Percentiles rank a stretch among this genome's conserved stretches.
Evolutionary conservation across 2,329 filamentous ascomycete genomes (phyloP).

Genomic region (Colletotrichum camelliae): DNA sequence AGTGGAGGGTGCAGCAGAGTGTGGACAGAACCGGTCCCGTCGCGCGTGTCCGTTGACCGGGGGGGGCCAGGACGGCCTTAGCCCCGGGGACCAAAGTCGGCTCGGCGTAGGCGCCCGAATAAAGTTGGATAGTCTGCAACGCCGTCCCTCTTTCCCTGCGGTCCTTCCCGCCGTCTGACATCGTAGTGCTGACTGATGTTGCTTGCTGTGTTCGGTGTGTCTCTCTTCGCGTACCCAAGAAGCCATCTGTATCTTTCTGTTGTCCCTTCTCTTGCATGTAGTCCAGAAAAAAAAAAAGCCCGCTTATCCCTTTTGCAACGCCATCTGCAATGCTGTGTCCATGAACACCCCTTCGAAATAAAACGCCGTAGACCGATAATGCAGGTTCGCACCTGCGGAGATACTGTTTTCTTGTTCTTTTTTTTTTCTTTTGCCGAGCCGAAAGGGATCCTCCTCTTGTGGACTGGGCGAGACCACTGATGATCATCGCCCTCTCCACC

Average conservation of each 20-base stretch:
- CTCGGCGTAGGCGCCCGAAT: background rate
- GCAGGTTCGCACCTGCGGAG: background rate
- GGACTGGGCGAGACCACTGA: background rate
- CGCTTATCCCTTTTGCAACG: background rate
- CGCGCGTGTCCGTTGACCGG: background rate
- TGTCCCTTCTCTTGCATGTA: background rate
- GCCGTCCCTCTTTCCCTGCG: background rate
- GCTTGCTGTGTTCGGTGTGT: background rate
- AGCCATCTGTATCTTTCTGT: background rate
- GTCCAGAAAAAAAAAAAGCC: background rate
- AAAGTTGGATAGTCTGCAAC: background rate
- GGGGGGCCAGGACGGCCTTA: background rate
- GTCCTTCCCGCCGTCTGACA: conserved; percentile 2
- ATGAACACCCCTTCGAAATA: background rate
- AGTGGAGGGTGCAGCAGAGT: background rate
- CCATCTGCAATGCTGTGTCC: background rate
- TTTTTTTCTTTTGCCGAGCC: background rate
- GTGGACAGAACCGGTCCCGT: conserved; percentile 24
- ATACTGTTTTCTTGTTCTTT: background rate
- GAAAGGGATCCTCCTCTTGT: background rate
- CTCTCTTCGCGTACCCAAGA: background rate
- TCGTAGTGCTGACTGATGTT: background rate
- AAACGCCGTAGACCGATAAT: background rate
- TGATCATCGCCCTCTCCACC: background rate
- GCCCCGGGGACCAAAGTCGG: background rate